Conservation (phyloP, 140 eudicot species). For the Oenanthe javanica region DNA sequence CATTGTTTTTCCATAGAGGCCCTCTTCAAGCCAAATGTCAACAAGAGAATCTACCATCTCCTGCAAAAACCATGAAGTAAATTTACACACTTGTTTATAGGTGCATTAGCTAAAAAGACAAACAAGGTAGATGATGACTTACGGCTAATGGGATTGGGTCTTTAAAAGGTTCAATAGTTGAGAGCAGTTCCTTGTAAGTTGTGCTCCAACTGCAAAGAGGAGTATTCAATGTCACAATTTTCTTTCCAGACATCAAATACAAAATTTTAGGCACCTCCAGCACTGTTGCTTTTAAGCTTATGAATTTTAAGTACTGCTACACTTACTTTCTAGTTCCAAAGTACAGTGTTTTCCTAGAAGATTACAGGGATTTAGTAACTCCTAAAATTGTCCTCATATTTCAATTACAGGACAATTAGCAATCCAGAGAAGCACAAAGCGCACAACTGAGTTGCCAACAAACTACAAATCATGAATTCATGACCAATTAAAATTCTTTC, state of each 20-base stretch:
- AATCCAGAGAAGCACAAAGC: neutral
- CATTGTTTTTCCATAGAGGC: constrained; percentile 21
- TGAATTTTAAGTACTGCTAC: neutral
- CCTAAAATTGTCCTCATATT: neutral
- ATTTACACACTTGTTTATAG: neutral
- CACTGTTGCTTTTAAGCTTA: neutral
- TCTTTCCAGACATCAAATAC: neutral
- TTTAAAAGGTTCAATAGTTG: constrained; percentile 31
- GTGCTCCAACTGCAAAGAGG: constrained; percentile 40
- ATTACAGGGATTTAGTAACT: neutral
- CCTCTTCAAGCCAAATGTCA: constrained; percentile 46
- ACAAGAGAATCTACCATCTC: constrained; percentile 46
- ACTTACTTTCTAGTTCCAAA: neutral
- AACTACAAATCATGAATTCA: neutral
- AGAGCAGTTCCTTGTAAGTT: constrained; percentile 36
- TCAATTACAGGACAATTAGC: neutral
- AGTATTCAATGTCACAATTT: constrained; percentile 12
- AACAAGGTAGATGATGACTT: constrained; percentile 16
- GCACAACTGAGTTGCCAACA: neutral
- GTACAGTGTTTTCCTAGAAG: neutral
- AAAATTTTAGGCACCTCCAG: neutral
- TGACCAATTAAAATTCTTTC: neutral
- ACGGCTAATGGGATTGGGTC: constrained; percentile 37
- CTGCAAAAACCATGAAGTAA: constrained; percentile 23
- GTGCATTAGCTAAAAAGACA: neutral